Evolutionary conservation across 495 filamentous ascomycete genomes (phyloP).

Genomic region (Antarctomyces pellizariae): DNA sequence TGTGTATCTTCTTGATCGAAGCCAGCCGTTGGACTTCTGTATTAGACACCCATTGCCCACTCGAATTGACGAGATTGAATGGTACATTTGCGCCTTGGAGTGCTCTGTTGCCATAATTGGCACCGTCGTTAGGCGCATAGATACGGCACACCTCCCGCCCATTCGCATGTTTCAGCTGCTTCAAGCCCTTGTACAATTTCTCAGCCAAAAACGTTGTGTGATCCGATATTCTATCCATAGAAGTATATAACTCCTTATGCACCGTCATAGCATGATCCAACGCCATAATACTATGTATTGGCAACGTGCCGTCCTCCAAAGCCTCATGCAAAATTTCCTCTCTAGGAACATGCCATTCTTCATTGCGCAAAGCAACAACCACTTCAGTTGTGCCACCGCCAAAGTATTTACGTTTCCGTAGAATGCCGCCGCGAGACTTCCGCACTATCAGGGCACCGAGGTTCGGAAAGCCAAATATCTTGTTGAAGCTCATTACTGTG

Average conservation of each 20-base stretch:
- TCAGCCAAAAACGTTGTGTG: constrained; percentile 48
- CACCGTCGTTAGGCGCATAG: constrained; percentile 24
- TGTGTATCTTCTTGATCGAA: constrained; percentile 49
- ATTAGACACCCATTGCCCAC: constrained; percentile 53
- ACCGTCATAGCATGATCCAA: constrained; percentile 46
- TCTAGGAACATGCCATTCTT: constrained; percentile 56
- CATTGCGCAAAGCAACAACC: constrained; percentile 30
- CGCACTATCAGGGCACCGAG: constrained; percentile 70
- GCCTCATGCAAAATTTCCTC: constrained; percentile 46
- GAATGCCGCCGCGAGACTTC: constrained; percentile 36
- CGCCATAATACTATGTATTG: constrained; percentile 73
- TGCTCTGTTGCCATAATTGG: constrained; percentile 16
- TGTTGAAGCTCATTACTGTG: constrained; percentile 77
- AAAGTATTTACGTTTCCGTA: constrained; percentile 53
- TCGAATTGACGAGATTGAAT: constrained; percentile 51
- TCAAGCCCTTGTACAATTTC: constrained; percentile 32
- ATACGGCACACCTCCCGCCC: constrained; percentile 37
- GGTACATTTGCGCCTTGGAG: constrained; percentile 60
- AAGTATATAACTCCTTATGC: constrained; percentile 44
- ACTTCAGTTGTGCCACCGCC: constrained; percentile 92
- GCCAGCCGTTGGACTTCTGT: constrained; percentile 71
- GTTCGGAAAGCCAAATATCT: constrained; percentile 92
- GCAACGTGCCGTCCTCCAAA: constrained; percentile 77
- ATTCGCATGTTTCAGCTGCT: constrained; percentile 40
- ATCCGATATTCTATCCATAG: constrained; percentile 43